phyloP scores from a whole-genome alignment of 495 filamentous ascomycete species.

The Podospora pseudoanserina region DNA sequence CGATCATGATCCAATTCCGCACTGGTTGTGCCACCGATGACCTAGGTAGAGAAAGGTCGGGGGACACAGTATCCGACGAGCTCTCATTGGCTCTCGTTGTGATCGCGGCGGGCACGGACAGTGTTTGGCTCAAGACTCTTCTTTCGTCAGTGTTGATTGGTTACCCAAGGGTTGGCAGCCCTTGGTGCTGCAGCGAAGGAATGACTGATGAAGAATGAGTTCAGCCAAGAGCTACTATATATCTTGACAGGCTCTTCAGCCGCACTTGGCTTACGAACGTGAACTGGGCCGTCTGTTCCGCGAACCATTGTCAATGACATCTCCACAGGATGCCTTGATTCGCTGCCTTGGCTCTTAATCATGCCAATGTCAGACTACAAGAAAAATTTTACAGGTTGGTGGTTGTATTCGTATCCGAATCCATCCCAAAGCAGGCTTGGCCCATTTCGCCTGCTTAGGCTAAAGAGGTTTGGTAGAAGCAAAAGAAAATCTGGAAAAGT shows the following conservation, averaged over 20 bases:
- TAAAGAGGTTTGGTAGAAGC: background rate
- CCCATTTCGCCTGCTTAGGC: slow-evolving; percentile 13
- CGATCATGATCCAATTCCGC: background rate
- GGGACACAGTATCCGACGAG: background rate
- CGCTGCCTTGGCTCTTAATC: background rate
- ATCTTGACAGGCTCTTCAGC: background rate
- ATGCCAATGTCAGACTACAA: too few species aligned
- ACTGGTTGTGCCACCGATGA: background rate
- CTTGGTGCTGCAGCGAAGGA: background rate
- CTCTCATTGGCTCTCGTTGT: background rate
- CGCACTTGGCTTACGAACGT: background rate
- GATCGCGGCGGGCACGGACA: background rate
- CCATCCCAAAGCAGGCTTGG: background rate
- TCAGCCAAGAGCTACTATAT: background rate
- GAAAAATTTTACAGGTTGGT: background rate
- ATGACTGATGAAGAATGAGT: background rate
- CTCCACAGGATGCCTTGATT: background rate
- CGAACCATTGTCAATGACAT: too few species aligned
- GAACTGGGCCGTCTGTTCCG: too few species aligned
- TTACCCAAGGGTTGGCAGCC: background rate
- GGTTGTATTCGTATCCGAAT: background rate
- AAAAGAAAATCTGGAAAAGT: slow-evolving; percentile 1
- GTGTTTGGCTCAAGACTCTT: background rate
- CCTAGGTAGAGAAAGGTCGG: background rate
- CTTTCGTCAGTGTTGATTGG: background rate